Base-by-base conservation (phyloP, 169 alveolate species). In the Cryptosporidium canis region DNA sequence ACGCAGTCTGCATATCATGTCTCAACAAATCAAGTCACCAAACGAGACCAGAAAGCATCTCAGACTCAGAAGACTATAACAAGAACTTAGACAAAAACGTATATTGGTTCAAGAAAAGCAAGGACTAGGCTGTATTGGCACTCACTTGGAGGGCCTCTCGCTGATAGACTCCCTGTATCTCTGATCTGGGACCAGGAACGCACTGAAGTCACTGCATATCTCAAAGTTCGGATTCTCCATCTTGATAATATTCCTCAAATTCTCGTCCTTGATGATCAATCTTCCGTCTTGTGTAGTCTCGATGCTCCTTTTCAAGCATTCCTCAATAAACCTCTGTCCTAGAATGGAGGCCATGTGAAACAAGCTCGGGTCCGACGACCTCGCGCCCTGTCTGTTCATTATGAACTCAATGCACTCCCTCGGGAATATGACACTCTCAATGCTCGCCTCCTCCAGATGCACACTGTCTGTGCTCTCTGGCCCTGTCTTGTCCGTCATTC, bases 361-460 rank as follows among this genome's bases (percentile, higher is more conserved):
- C 9, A 77, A n/a, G 11, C 37, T 45, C 5, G 53, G 56, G 65
- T 77, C 72, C 18, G 68, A 27, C 11, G 87, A 77, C 35, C 12
- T 77, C 9, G 66, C 70, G 11, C 87, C 87, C 44, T 77, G 77
- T 29, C 39, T 77, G n/a, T 77, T 77, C 70, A 77, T 58, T n/a
- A 77, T 35, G 29, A 41, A 77, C 45, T 77, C 87, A n/a, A 77
- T 18, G 24, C 67, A 70, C 53, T 70, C 84, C 24, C 39, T 70
- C 18, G 84, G 84, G 48, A 70, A 70, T n/a, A 51, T 55, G 2
- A 53, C n/a, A 37, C 37, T 11, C 2, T 70, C 84, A 21, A 55
- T 48, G 7, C 39, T 58, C 9, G 39, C 35, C 35, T 31, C 29
- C 12, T 45, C 84, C 5, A 31, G 21, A 3, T 66, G 61, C 8